Evolutionary conservation across 2,329 filamentous ascomycete species (phyloP).

Genomic region (Penicillium glabrum): DNA sequence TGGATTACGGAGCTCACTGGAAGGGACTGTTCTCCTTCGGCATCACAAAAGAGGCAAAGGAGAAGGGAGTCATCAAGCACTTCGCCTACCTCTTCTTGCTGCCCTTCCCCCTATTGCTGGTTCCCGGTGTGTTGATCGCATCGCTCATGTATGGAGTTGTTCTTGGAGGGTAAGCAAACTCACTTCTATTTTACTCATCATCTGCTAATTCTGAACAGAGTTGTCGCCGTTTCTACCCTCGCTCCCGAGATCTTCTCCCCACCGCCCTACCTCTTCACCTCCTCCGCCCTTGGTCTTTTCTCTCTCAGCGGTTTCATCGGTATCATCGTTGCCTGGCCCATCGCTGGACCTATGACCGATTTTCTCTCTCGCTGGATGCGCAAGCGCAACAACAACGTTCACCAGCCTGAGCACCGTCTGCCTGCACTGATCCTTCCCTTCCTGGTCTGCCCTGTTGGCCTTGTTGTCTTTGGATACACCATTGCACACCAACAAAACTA

Average conservation of each 20-base stretch:
- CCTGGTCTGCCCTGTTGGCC: conserved; percentile 33
- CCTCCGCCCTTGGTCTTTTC: conserved; percentile 27
- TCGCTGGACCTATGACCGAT: conserved; percentile 44
- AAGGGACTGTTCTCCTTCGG: conserved; percentile 28
- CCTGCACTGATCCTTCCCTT: conserved; percentile 41
- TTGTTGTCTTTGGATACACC: conserved; percentile 35
- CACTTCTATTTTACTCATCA: neutral
- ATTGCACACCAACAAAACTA: conserved; percentile 23
- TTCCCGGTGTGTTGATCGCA: conserved; percentile 26
- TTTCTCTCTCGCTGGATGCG: conserved; percentile 35
- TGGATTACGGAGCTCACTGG: conserved; percentile 29
- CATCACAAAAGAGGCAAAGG: conserved; percentile 20
- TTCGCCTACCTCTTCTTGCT: conserved; percentile 20
- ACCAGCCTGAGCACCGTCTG: conserved; percentile 43
- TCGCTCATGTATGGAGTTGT: conserved; percentile 29
- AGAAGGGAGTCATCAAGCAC: conserved; percentile 16
- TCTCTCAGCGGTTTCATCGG: conserved; percentile 38
- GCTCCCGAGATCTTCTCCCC: conserved; percentile 26
- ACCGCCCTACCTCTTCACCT: conserved; percentile 35
- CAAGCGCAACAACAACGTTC: conserved; percentile 33
- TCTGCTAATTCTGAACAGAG: conserved; percentile 10
- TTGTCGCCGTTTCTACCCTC: conserved; percentile 29
- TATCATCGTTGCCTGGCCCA: conserved; percentile 38
- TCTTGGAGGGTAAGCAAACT: conserved; percentile 23
- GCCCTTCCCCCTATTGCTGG: conserved; percentile 24